These are phyloP conservation scores for Skeletonema tropicum DNA, from an alignment of 108 stramenopile genomes.

Conservation along the genomic window DNA sequence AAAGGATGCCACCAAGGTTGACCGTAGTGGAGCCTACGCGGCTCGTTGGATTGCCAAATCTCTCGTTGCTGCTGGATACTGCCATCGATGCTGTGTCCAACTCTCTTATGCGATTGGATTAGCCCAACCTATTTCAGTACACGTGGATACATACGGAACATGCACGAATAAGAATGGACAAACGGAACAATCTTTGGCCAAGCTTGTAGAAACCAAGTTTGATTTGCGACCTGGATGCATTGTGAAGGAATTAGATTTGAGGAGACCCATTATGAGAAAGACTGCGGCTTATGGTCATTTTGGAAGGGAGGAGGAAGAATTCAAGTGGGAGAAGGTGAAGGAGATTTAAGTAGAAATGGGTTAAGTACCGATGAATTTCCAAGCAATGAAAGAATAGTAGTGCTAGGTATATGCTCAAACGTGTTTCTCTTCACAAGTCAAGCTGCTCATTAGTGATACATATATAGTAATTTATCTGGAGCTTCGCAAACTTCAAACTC, in stretches of 20 bases:
- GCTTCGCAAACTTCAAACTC: no score
- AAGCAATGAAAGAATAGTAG: not conserved
- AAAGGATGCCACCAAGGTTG: slow-evolving; percentile 96
- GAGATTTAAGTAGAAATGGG: slow-evolving; percentile 27
- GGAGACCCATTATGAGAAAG: slow-evolving; percentile 94
- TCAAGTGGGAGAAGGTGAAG: slow-evolving; percentile 96
- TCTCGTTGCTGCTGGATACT: slow-evolving; percentile 89
- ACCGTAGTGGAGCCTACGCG: slow-evolving; percentile 95
- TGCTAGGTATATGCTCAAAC: no score
- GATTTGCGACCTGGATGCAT: slow-evolving; percentile 96
- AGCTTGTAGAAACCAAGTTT: slow-evolving; percentile 95
- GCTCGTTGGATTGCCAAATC: slow-evolving; percentile 97
- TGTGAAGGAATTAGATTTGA: slow-evolving; percentile 93
- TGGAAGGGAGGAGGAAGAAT: slow-evolving; percentile 96
- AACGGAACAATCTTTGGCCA: slow-evolving; percentile 87
- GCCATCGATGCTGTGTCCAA: slow-evolving; percentile 90
- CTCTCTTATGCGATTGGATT: slow-evolving; percentile 97
- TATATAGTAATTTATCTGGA: no score
- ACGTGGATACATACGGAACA: slow-evolving; percentile 91
- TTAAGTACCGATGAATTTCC: not conserved
- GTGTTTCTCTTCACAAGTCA: no score
- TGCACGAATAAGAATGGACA: slow-evolving; percentile 90
- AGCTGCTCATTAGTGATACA: no score
- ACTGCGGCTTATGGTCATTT: slow-evolving; percentile 98
- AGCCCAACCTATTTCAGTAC: slow-evolving; percentile 88